phyloP scores from a whole-genome alignment of 805 yeast genomes.

The Saccharomycopsis oosterbeekiorum region DNA sequence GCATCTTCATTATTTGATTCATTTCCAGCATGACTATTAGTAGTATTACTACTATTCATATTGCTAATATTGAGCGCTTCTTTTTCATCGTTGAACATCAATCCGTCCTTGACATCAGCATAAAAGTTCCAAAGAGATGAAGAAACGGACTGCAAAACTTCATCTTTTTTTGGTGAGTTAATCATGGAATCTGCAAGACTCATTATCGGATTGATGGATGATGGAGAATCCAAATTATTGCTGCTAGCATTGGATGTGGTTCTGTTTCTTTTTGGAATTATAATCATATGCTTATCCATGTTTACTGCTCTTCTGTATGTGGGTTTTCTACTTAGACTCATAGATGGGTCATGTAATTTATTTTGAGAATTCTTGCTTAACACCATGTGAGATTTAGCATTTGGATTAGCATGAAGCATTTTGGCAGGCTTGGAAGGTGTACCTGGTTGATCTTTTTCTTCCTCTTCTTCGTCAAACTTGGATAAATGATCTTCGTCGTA shows the following conservation, averaged over 20 bases:
- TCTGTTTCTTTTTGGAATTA: slow-evolving; percentile 7
- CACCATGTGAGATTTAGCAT: neutral
- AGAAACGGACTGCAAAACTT: slow-evolving; percentile 16
- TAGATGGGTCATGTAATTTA: neutral
- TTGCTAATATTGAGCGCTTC: neutral
- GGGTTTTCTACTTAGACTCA: slow-evolving; percentile 2
- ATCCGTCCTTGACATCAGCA: slow-evolving; percentile 18
- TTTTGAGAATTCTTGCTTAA: neutral
- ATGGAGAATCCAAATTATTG: neutral
- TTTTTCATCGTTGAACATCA: slow-evolving; percentile 16
- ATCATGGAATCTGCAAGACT: slow-evolving; percentile 5
- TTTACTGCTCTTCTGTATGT: slow-evolving; percentile 10
- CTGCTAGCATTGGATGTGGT: neutral
- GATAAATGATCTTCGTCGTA: slow-evolving; percentile 1
- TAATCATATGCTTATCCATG: slow-evolving; percentile 15
- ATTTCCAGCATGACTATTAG: neutral
- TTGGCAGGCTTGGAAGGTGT: neutral
- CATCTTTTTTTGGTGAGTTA: slow-evolving; percentile 6
- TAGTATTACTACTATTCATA: neutral
- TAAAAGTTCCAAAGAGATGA: slow-evolving; percentile 18
- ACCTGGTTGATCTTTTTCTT: neutral
- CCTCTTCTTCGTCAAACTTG: slow-evolving; percentile 3
- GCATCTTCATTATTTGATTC: slow-evolving; percentile 4
- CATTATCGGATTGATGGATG: slow-evolving; percentile 8
- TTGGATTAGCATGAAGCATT: neutral